Conservation (phyloP, 2,329 filamentous ascomycete genomes). For the Botryosphaeria dothidea region DNA sequence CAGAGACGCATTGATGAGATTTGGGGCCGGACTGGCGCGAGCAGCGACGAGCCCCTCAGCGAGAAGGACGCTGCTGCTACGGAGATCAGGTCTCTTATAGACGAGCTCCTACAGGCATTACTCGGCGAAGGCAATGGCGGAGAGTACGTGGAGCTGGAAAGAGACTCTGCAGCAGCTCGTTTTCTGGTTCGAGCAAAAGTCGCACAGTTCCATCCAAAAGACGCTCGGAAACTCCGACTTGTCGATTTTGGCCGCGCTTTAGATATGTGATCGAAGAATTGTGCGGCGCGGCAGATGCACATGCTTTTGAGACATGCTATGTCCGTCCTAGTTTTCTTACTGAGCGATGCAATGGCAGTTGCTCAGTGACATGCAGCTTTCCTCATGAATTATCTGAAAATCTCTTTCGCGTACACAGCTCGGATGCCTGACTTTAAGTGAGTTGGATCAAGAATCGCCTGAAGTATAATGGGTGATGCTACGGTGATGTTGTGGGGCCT, state of each 20-base stretch:
- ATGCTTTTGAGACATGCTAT: too few relatives aligned
- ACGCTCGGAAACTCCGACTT: slow-evolving; percentile 53
- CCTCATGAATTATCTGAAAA: too few relatives aligned
- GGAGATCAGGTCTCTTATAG: slow-evolving; percentile 50
- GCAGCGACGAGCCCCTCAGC: slow-evolving; percentile 31
- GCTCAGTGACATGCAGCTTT: too few relatives aligned
- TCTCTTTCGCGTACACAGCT: too few relatives aligned
- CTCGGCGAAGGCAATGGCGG: slow-evolving; percentile 36
- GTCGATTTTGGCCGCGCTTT: slow-evolving; percentile 53
- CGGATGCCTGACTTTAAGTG: too few relatives aligned
- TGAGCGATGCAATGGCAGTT: too few relatives aligned
- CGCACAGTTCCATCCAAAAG: slow-evolving; percentile 57
- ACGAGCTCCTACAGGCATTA: slow-evolving; percentile 47
- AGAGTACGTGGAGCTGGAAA: slow-evolving; percentile 50
- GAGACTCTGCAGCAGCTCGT: slow-evolving; percentile 54
- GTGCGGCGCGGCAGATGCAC: too few relatives aligned
- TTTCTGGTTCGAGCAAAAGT: slow-evolving; percentile 58
- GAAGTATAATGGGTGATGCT: background rate
- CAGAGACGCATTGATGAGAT: slow-evolving; percentile 56
- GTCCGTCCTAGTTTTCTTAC: too few relatives aligned
- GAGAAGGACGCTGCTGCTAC: slow-evolving; percentile 51
- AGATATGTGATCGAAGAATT: slow-evolving; percentile 29
- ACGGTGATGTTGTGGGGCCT: background rate
- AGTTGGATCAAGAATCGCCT: too few relatives aligned
- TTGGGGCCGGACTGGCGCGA: slow-evolving; percentile 35